These are phyloP conservation scores for Xanthoconium stramineum DNA, from an alignment of 768 basidiomycete genomes.

Conservation along the genomic window DNA sequence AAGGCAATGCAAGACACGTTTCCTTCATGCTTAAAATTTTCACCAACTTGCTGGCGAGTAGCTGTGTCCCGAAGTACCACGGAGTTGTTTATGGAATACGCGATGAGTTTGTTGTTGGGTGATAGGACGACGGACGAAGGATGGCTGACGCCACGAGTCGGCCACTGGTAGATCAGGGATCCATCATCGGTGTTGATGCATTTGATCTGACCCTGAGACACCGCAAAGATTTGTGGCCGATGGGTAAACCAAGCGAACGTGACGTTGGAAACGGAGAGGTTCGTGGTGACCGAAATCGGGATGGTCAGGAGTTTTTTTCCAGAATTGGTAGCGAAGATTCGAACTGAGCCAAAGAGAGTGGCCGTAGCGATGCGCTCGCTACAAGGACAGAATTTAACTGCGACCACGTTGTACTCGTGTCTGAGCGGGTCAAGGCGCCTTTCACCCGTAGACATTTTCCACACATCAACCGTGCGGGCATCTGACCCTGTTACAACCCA, in stretches of 20 bases:
- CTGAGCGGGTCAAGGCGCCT: neutral
- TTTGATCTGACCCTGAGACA: constrained; percentile 19
- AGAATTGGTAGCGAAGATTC: constrained; percentile 6
- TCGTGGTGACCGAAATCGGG: constrained; percentile 11
- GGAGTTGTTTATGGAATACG: constrained; percentile 10
- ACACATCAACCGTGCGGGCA: constrained; percentile 7
- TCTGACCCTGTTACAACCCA: constrained; percentile 20
- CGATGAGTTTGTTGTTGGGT: constrained; percentile 11
- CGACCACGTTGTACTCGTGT: constrained; percentile 18
- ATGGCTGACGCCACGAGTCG: constrained; percentile 4
- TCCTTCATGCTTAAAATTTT: constrained; percentile 3
- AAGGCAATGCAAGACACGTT: constrained; percentile 14
- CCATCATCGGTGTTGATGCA: constrained; percentile 15
- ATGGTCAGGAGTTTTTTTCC: constrained; percentile 16
- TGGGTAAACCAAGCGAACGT: constrained; percentile 10
- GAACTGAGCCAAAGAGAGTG: constrained; percentile 19
- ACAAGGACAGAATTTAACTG: constrained; percentile 20
- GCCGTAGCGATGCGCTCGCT: constrained; percentile 16
- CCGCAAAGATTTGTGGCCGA: constrained; percentile 10
- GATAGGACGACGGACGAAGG: constrained; percentile 13
- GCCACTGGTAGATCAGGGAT: constrained; percentile 11
- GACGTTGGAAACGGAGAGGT: neutral
- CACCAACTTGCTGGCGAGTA: constrained; percentile 9
- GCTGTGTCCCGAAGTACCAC: constrained; percentile 11
- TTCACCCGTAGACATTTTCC: constrained; percentile 15